A percentile compares a stretch with the other conserved stretches of the same genome.
Evolutionary conservation across 2,329 filamentous ascomycete genomes (phyloP).

Genomic region (Blastomyces parvus): DNA sequence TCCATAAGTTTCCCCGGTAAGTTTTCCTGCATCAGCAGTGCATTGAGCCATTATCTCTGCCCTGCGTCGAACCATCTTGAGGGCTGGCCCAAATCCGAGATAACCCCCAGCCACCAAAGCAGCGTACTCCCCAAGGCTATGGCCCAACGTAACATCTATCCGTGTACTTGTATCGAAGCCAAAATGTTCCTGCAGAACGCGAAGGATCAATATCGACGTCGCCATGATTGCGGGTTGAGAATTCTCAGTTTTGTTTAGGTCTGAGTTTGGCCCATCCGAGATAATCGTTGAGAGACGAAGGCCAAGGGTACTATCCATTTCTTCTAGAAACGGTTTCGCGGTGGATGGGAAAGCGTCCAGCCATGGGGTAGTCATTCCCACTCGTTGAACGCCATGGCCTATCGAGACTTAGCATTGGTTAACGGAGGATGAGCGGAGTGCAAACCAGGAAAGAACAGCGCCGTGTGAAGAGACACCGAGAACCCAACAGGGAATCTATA

Average conservation of each 20-base stretch:
- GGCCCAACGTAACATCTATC: constrained; percentile 75
- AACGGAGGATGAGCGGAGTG: constrained; percentile 9
- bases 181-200: constrained; percentile 77
- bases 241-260: constrained; percentile 72
- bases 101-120: constrained; percentile 79
- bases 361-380: constrained; percentile 82
- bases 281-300: constrained; percentile 70
- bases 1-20: constrained; percentile 72
- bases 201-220: constrained; percentile 79
- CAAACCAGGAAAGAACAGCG: constrained; percentile 41
- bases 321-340: constrained; percentile 65
- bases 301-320: constrained; percentile 70
- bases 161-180: constrained; percentile 60
- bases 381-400: constrained; percentile 84
- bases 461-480: constrained; percentile 28
- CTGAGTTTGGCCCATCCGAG: constrained; percentile 64
- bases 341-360: constrained; percentile 74
- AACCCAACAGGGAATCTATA: neutral
- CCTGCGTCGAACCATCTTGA: constrained; percentile 65
- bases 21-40: constrained; percentile 54
- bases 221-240: constrained; percentile 96
- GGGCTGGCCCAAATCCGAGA: constrained; percentile 64
- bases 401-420: constrained; percentile 16
- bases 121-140: constrained; percentile 88
- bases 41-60: constrained; percentile 77